These are phyloP conservation scores for Ophiostoma sp. DNA, from an alignment of 2,329 filamentous ascomycete genomes.

Conservation along the genomic window DNA sequence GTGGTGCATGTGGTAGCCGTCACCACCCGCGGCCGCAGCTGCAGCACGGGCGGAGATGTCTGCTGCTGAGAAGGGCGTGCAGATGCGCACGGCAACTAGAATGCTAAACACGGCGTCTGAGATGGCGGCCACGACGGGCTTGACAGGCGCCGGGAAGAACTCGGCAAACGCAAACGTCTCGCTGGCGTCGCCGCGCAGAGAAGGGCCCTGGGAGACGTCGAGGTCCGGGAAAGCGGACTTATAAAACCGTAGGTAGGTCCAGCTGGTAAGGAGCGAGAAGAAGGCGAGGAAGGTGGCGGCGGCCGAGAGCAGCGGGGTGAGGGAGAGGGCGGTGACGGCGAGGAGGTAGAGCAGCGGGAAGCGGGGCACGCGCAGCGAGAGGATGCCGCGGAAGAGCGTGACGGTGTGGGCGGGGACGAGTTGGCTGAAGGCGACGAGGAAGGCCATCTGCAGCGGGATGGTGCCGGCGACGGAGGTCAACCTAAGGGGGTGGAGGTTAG, in stretches of 20 bases:
- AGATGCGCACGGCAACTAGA: constrained; percentile 73
- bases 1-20: constrained; percentile 56
- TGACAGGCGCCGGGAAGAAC: constrained; percentile 85
- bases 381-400: constrained; percentile 81
- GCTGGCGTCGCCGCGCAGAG: constrained; percentile 84
- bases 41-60: constrained; percentile 59
- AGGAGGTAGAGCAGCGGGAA: constrained; percentile 73
- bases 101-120: constrained; percentile 72
- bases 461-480: constrained; percentile 83
- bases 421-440: constrained; percentile 96
- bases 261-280: constrained; percentile 82
- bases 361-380: constrained; percentile 81
- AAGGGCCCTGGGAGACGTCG: constrained; percentile 57
- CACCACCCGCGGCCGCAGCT: constrained; percentile 67
- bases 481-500: constrained; percentile 44
- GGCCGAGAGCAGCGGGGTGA: constrained; percentile 61
- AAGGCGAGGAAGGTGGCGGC: constrained; percentile 77
- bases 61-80: constrained; percentile 80
- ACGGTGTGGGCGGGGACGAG: constrained; percentile 96
- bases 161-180: constrained; percentile 96
- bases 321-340: constrained; percentile 64
- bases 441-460: constrained; percentile 84
- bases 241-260: constrained; percentile 96
- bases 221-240: constrained; percentile 72
- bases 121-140: constrained; percentile 74